phyloP scores from a whole-genome alignment of 768 basidiomycete species.

The Termitomyces heimii region DNA sequence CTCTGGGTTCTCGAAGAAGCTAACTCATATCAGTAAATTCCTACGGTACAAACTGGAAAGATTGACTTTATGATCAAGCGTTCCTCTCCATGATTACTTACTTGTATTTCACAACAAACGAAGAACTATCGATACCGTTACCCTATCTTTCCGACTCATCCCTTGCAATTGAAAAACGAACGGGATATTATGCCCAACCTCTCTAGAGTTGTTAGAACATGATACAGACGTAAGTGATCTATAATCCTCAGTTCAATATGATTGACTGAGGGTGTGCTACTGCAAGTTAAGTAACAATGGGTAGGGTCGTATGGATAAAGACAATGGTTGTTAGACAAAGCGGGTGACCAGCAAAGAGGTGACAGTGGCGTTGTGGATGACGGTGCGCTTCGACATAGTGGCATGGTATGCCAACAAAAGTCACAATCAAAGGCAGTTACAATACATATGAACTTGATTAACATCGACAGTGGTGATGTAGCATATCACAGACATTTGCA shows the following conservation, averaged over 20 bases:
- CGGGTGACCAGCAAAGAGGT: too few species aligned
- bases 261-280: too few species aligned
- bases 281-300: too few species aligned
- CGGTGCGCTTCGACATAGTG: too few species aligned
- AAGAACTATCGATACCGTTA: background rate
- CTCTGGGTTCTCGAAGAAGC: background rate
- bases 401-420: too few species aligned
- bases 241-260: too few species aligned
- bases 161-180: background rate
- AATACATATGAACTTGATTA: background rate
- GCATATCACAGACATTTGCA: background rate
- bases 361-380: too few species aligned
- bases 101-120: background rate
- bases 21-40: background rate
- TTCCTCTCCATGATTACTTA: background rate
- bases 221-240: too few species aligned
- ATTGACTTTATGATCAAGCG: background rate
- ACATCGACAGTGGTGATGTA: background rate
- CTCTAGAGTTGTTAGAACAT: too few species aligned
- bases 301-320: too few species aligned
- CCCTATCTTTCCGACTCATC: background rate
- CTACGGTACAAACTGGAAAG: background rate
- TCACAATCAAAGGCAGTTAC: background rate
- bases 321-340: too few species aligned
- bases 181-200: background rate